Conservation (phyloP, 129 eudicot species). For the Centrapalus pauciflorus region DNA sequence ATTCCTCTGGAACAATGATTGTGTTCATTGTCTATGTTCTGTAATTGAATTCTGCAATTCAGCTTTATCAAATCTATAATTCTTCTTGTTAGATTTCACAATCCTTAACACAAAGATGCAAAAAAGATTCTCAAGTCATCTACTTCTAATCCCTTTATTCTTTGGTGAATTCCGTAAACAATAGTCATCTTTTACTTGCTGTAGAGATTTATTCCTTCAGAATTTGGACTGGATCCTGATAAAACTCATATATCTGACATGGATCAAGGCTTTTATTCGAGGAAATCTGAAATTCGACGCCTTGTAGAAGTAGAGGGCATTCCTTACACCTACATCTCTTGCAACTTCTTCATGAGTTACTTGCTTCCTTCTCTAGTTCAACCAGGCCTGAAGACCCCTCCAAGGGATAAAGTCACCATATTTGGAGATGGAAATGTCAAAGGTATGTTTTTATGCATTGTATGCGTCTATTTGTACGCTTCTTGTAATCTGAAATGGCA, state of each 20-base stretch:
- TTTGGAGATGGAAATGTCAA: conserved; percentile 79
- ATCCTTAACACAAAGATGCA: too few relatives aligned
- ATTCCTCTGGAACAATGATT: too few relatives aligned
- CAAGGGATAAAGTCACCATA: conserved; percentile 64
- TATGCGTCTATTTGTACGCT: too few relatives aligned
- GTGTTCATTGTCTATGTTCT: too few relatives aligned
- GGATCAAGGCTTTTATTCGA: conserved; percentile 69
- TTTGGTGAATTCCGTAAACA: background rate
- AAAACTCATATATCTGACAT: conserved; percentile 49
- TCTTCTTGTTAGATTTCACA: too few relatives aligned
- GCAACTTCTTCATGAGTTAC: conserved; percentile 71
- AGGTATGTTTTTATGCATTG: conserved; percentile 38
- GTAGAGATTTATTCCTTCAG: conserved; percentile 93
- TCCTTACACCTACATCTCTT: conserved; percentile 70
- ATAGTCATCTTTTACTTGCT: conserved; percentile 1
- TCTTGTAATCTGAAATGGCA: background rate
- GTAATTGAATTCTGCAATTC: too few relatives aligned
- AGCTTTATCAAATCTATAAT: too few relatives aligned
- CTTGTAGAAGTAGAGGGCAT: conserved; percentile 70
- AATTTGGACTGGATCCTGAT: conserved; percentile 84
- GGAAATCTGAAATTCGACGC: conserved; percentile 77
- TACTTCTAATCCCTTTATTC: background rate
- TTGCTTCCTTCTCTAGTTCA: conserved; percentile 85
- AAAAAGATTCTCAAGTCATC: background rate
- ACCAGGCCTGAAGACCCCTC: conserved; percentile 65